These are phyloP conservation scores for Sarcodon aspratus DNA, from an alignment of 768 basidiomycete genomes.

Conservation along the genomic window DNA sequence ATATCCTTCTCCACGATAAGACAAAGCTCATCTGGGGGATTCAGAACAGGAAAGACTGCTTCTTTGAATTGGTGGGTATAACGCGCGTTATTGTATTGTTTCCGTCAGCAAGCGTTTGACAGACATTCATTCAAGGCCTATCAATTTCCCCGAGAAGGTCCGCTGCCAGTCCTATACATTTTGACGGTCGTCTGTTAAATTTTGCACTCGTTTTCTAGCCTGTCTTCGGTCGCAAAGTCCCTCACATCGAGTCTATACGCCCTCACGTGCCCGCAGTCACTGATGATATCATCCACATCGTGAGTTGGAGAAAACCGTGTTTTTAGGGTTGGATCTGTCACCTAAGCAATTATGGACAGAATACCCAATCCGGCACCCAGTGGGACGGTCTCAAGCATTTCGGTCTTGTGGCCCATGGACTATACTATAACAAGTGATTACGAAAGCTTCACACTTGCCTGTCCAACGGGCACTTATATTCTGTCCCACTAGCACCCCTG, in stretches of 20 bases:
- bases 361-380: slow-evolving; percentile 61
- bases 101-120: not conserved
- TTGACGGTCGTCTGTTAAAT: not conserved
- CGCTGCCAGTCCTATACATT: not conserved
- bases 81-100: not conserved
- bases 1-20: not conserved
- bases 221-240: slow-evolving; percentile 40
- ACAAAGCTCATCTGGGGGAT: not conserved
- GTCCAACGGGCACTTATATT: too few relatives aligned
- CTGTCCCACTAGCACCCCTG: too few relatives aligned
- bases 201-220: slow-evolving; percentile 27
- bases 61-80: slow-evolving; percentile 49
- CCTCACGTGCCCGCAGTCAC: slow-evolving; percentile 1
- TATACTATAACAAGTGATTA: slow-evolving; percentile 54
- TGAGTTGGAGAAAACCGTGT: not conserved
- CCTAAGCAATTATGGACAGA: slow-evolving; percentile 24
- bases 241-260: slow-evolving; percentile 31
- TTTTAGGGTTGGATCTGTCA: not conserved
- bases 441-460: not conserved
- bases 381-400: slow-evolving; percentile 61
- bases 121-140: slow-evolving; percentile 30
- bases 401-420: slow-evolving; percentile 36
- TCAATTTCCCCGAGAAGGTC: slow-evolving; percentile 59
- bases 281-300: slow-evolving; percentile 15
- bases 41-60: slow-evolving; percentile 40